Evolutionary conservation across 495 filamentous ascomycete genomes (phyloP).

Genomic region (Tirmania nivea): DNA sequence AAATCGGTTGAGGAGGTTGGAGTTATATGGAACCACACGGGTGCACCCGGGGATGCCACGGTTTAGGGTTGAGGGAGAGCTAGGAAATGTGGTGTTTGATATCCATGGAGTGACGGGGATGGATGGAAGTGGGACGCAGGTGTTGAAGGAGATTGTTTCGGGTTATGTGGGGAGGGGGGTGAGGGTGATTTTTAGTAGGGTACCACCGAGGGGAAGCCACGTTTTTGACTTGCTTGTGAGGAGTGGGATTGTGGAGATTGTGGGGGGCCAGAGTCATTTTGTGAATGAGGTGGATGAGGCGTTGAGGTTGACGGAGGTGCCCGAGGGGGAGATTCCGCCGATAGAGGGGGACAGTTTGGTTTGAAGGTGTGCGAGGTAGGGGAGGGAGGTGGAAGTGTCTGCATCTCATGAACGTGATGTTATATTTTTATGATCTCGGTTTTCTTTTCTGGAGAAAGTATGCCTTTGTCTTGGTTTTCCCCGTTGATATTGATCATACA

Average conservation of each 20-base stretch:
- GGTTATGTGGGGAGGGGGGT: constrained; percentile 50
- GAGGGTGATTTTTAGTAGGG: constrained; percentile 70
- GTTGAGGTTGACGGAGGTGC: neutral
- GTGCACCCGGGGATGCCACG: constrained; percentile 75
- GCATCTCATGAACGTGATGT: too few relatives aligned
- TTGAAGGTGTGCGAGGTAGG: neutral
- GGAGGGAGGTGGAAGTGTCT: neutral
- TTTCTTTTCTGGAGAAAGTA: too few relatives aligned
- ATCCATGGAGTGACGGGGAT: constrained; percentile 84
- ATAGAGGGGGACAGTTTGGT: neutral
- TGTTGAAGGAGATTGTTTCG: constrained; percentile 70
- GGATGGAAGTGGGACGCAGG: constrained; percentile 82
- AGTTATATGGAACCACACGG: constrained; percentile 62
- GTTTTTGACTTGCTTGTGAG: constrained; percentile 53
- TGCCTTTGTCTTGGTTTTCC: too few relatives aligned
- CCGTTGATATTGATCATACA: too few relatives aligned
- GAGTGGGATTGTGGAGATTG: constrained; percentile 63
- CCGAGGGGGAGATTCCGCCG: neutral
- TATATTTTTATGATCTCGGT: too few relatives aligned
- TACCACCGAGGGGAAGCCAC: constrained; percentile 32
- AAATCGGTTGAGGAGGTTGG: constrained; percentile 56
- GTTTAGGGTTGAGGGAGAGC: constrained; percentile 46
- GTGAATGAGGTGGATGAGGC: neutral
- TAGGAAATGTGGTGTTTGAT: constrained; percentile 84
- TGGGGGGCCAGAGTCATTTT: constrained; percentile 55